Evolutionary conservation across 2,329 filamentous ascomycete genomes (phyloP).

Genomic region (Paecilomyces niveus): DNA sequence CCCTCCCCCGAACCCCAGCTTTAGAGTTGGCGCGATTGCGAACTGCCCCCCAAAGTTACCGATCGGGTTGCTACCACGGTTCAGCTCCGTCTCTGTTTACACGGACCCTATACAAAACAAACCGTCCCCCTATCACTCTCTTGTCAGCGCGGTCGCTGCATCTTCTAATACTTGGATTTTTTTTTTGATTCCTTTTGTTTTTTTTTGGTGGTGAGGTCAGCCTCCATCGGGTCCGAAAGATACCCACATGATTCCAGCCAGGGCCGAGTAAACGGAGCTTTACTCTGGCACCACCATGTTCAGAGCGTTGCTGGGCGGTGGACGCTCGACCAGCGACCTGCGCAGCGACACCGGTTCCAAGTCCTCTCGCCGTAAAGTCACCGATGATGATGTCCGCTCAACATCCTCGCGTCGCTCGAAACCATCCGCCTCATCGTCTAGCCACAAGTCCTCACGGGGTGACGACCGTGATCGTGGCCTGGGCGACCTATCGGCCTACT

Average conservation of each 20-base stretch:
- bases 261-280: background rate
- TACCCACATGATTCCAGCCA: background rate
- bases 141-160: background rate
- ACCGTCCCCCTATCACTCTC: background rate
- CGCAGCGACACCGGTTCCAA: slow-evolving; percentile 28
- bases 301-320: slow-evolving; percentile 31
- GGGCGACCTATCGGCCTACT: slow-evolving; percentile 24
- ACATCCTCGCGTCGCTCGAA: slow-evolving; percentile 15
- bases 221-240: background rate
- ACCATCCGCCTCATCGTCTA: slow-evolving; percentile 19
- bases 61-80: background rate
- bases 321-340: slow-evolving; percentile 6
- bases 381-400: slow-evolving; percentile 7
- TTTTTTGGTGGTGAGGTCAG: background rate
- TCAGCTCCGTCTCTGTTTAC: background rate
- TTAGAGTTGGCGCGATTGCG: background rate
- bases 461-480: slow-evolving; percentile 40
- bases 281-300: slow-evolving; percentile 27
- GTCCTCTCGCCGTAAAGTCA: slow-evolving; percentile 23
- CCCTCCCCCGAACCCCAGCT: background rate
- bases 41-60: background rate
- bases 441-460: slow-evolving; percentile 37
- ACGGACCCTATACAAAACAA: too few species aligned
- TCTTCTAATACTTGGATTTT: background rate
- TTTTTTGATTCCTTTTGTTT: background rate